phyloP scores from a whole-genome alignment of 208 protist genomes.

The Leishmania gerbilli region DNA sequence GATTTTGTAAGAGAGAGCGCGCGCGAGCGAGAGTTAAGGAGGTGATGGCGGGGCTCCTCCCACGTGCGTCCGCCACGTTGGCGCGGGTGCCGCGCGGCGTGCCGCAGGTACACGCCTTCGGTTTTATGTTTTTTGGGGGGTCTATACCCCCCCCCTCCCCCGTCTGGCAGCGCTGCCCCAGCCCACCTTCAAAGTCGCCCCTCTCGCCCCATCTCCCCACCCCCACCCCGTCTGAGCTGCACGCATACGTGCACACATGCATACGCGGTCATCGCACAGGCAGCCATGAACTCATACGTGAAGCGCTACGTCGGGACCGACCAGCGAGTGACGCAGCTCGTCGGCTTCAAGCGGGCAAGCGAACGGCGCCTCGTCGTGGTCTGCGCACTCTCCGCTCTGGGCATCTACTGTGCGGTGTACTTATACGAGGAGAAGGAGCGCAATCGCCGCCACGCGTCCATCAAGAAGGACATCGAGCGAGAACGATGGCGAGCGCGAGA shows the following conservation, averaged over 20 bases:
- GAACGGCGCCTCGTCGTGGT: slow-evolving; percentile 53
- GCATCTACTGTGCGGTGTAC: slow-evolving; percentile 59
- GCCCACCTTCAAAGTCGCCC: background rate
- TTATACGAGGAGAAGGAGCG: slow-evolving; percentile 62
- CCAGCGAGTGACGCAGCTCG: slow-evolving; percentile 28
- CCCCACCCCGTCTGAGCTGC: background rate
- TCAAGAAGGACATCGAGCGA: slow-evolving; percentile 81
- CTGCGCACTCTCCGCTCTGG: slow-evolving; percentile 28
- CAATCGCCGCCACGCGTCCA: slow-evolving; percentile 57
- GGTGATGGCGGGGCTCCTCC: background rate
- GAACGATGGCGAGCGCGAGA: slow-evolving; percentile 76
- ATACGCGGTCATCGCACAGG: background rate
- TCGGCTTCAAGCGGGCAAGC: slow-evolving; percentile 54
- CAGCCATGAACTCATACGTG: slow-evolving; percentile 67
- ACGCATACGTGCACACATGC: background rate
- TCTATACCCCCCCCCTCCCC: background rate
- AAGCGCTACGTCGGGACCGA: slow-evolving; percentile 52
- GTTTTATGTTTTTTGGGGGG: background rate
- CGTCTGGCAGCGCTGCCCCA: background rate
- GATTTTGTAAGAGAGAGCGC: background rate
- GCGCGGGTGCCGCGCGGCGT: background rate
- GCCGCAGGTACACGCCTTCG: background rate
- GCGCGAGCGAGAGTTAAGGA: background rate
- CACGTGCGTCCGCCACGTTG: background rate
- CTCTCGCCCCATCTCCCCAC: background rate